Percentiles rank a stretch among this genome's conserved stretches.
These are phyloP conservation scores for Cyclotella baltica DNA, from an alignment of 108 stramenopile genomes.

Conservation along the genomic window DNA sequence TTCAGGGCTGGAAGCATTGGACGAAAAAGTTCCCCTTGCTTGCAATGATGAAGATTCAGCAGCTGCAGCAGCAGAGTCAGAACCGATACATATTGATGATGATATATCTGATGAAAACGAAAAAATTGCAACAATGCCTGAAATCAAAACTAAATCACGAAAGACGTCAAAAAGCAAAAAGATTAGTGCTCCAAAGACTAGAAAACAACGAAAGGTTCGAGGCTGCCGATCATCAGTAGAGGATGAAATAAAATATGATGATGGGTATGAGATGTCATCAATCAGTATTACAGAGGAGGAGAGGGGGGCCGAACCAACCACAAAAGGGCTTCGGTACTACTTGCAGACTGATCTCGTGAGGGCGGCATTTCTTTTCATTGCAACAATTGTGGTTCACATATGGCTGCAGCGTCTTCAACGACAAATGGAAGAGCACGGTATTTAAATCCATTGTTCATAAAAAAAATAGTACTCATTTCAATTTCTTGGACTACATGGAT, in stretches of 20 bases:
- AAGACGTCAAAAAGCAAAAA: conserved; percentile 19
- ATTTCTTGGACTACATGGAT: no score
- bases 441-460: no score
- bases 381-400: conserved; percentile 35
- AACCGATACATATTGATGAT: no score
- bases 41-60: no score
- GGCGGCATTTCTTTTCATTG: conserved; percentile 36
- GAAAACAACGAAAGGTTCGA: neutral
- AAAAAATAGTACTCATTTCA: no score
- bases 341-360: conserved; percentile 40
- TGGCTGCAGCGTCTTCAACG: conserved; percentile 36
- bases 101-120: neutral
- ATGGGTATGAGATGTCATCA: neutral
- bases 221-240: neutral
- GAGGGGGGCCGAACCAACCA: neutral
- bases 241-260: neutral
- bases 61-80: no score
- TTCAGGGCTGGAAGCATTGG: no score
- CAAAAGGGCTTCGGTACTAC: conserved; percentile 3
- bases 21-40: no score
- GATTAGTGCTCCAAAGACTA: neutral
- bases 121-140: neutral
- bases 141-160: conserved; percentile 12
- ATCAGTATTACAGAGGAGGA: neutral
- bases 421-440: conserved; percentile 42